phyloP scores from a whole-genome alignment of 106 monocot species.

The Apostasia ramifera region DNA sequence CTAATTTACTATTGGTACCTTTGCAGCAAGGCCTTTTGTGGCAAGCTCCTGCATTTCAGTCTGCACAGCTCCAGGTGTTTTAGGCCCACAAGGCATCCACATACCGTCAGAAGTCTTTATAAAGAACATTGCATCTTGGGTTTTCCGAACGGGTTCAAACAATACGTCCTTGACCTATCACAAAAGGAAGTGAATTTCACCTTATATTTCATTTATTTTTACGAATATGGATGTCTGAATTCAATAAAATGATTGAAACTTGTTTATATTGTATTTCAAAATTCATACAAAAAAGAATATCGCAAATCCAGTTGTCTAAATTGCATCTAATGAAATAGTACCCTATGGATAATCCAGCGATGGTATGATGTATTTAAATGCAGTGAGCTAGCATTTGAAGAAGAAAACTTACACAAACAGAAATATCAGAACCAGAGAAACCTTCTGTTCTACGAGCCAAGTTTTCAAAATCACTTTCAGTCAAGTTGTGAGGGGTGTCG shows the following conservation, averaged over 20 bases:
- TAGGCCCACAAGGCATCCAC: constrained; percentile 76
- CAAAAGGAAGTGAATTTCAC: too few species aligned
- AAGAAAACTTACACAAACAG: constrained; percentile 67
- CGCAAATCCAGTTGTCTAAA: too few species aligned
- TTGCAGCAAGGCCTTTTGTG: constrained; percentile 46
- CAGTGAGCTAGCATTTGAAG: not conserved
- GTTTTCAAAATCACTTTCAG: constrained; percentile 66
- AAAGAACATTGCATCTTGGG: constrained; percentile 85
- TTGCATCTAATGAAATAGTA: too few species aligned
- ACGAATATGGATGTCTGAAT: not conserved
- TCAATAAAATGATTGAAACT: too few species aligned
- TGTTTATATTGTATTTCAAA: too few species aligned
- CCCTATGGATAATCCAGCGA: too few species aligned
- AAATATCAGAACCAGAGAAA: constrained; percentile 78
- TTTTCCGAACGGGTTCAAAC: constrained; percentile 83
- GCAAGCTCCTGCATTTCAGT: constrained; percentile 79
- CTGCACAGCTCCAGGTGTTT: constrained; percentile 53
- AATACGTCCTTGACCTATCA: constrained; percentile 75
- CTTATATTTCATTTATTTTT: too few species aligned
- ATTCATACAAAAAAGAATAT: too few species aligned
- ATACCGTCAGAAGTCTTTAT: constrained; percentile 32
- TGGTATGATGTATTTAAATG: too few species aligned
- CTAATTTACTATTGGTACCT: constrained; percentile 16
- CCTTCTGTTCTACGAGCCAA: constrained; percentile 65
- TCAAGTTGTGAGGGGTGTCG: constrained; percentile 69